These are phyloP conservation scores for Pontederia paniculata DNA, from an alignment of 176 grass and related monocot genomes.

Conservation along the genomic window DNA sequence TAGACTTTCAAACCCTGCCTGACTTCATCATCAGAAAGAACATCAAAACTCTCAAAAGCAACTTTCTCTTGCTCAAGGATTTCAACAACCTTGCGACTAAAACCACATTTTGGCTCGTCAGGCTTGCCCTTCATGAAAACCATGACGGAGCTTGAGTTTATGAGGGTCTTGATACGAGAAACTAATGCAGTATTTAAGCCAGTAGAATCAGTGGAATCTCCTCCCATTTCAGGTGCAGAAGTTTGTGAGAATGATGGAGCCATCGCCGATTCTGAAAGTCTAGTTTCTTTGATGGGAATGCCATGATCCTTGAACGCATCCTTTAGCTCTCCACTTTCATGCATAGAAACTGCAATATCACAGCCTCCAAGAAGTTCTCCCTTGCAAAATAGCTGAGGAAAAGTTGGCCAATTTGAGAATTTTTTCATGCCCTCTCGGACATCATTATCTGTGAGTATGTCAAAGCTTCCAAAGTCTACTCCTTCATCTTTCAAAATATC, in stretches of 20 bases:
- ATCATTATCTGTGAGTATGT: conserved; percentile 74
- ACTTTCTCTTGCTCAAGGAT: conserved; percentile 88
- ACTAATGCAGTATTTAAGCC: conserved; percentile 32
- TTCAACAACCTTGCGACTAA: conserved; percentile 74
- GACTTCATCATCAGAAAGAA: conserved; percentile 57
- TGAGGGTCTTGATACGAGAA: conserved; percentile 38
- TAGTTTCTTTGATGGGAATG: conserved; percentile 37
- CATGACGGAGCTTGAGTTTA: conserved; percentile 64
- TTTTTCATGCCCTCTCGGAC: conserved; percentile 90
- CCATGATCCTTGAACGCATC: conserved; percentile 57
- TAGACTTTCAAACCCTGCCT: conserved; percentile 25
- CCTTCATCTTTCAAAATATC: conserved; percentile 77
- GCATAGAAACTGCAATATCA: conserved; percentile 86
- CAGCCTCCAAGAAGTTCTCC: conserved; percentile 86
- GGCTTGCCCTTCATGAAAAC: conserved; percentile 82
- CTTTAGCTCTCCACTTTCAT: conserved; percentile 79
- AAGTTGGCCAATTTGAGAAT: conserved; percentile 95
- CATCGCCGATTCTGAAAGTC: conserved; percentile 22
- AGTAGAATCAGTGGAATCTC: conserved; percentile 13
- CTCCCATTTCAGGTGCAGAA: conserved; percentile 20
- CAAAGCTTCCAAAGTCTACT: conserved; percentile 66
- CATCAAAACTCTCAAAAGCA: conserved; percentile 80
- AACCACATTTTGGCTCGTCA: conserved; percentile 89
- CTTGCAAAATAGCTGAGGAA: conserved; percentile 85
- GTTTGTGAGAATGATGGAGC: neutral